Evolutionary conservation across 2,329 filamentous ascomycete genomes (phyloP).

Genomic region (Cordyceps tenuipes): DNA sequence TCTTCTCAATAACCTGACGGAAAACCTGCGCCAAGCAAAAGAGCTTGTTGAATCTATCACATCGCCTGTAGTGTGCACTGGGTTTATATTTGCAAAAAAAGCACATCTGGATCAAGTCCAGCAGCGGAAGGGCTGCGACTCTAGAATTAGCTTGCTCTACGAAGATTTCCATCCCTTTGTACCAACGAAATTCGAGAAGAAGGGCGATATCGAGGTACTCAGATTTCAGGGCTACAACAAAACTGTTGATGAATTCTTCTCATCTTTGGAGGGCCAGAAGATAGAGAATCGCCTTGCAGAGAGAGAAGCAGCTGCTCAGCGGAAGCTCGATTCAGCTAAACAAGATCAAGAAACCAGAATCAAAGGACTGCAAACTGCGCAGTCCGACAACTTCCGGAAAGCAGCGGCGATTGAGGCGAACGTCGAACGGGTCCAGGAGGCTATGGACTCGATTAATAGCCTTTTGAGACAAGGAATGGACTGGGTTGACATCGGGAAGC

Average conservation of each 20-base stretch:
- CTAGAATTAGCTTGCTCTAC: conserved; percentile 52
- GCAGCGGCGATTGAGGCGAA: conserved; percentile 88
- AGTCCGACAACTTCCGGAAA: conserved; percentile 77
- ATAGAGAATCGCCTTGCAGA: conserved; percentile 77
- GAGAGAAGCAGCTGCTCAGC: conserved; percentile 70
- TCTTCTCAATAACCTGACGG: conserved; percentile 58
- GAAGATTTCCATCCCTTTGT: conserved; percentile 94
- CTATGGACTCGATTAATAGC: conserved; percentile 84
- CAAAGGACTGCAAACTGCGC: conserved; percentile 71
- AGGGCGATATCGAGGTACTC: conserved; percentile 58
- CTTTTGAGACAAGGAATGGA: conserved; percentile 94
- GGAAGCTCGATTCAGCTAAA: conserved; percentile 76
- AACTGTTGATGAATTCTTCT: conserved; percentile 95
- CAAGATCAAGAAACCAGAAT: conserved; percentile 79
- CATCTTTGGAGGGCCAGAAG: conserved; percentile 89
- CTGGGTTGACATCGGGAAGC: conserved; percentile 81
- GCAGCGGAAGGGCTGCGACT: conserved; percentile 22
- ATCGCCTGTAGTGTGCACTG: conserved; percentile 55
- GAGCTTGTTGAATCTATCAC: conserved; percentile 62
- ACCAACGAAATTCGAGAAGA: conserved; percentile 67
- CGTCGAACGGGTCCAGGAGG: conserved; percentile 82
- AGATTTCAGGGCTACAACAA: conserved; percentile 82
- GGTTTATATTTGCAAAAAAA: conserved; percentile 79
- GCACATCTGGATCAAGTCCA: background rate
- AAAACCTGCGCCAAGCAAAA: conserved; percentile 61